Conservation (phyloP, 345 rosid genomes). For the Sonneratia alba region DNA sequence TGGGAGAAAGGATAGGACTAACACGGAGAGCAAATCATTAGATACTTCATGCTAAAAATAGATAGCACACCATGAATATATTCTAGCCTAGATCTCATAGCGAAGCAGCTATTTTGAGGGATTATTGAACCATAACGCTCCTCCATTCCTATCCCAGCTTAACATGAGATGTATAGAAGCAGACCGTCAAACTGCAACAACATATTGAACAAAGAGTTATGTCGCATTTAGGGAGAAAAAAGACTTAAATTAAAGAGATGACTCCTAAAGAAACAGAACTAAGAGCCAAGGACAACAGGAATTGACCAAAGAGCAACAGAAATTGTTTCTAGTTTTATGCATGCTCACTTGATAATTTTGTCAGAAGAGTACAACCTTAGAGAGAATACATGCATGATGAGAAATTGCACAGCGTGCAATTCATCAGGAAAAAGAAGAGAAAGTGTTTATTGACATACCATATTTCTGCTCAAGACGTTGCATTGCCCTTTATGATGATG, state of each 20-base stretch:
- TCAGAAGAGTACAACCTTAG: too few species aligned
- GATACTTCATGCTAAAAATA: background rate
- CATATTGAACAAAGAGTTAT: background rate
- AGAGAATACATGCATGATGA: too few species aligned
- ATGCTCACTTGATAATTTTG: background rate
- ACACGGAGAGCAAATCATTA: background rate
- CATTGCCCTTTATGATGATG: slow-evolving; percentile 52
- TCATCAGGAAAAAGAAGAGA: background rate
- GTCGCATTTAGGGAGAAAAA: background rate
- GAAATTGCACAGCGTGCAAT: background rate
- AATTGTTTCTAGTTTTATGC: background rate
- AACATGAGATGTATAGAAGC: background rate
- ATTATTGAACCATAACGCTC: background rate
- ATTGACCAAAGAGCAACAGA: background rate
- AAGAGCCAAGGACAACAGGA: background rate
- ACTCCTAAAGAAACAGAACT: background rate
- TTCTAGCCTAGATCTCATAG: background rate
- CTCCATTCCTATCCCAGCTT: background rate
- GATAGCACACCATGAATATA: background rate
- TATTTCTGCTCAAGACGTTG: slow-evolving; percentile 21
- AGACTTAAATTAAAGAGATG: background rate
- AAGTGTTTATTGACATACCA: background rate
- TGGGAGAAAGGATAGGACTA: background rate
- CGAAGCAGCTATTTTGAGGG: background rate
- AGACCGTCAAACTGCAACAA: background rate